phyloP scores from a whole-genome alignment of 2,329 filamentous ascomycete genomes.

The Phyllosticta citribraziliensis region DNA sequence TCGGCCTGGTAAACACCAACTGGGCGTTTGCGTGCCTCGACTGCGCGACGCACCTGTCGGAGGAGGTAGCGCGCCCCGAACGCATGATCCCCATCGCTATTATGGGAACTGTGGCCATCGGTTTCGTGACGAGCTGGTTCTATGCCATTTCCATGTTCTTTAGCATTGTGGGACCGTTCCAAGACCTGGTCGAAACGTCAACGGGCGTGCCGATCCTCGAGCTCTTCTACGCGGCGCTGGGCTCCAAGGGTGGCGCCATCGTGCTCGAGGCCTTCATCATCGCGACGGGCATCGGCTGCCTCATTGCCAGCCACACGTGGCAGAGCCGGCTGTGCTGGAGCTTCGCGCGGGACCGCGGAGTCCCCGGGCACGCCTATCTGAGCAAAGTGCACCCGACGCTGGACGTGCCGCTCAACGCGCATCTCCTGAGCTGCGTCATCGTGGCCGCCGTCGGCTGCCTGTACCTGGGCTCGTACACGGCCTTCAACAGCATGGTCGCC shows the following conservation, averaged over 20 bases:
- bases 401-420: slow-evolving; percentile 35
- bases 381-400: slow-evolving; percentile 27
- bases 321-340: slow-evolving; percentile 43
- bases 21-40: slow-evolving; percentile 43
- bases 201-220: slow-evolving; percentile 40
- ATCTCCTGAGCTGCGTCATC: slow-evolving; percentile 33
- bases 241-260: slow-evolving; percentile 36
- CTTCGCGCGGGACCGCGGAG: slow-evolving; percentile 42
- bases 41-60: slow-evolving; percentile 41
- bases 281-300: slow-evolving; percentile 38
- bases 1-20: slow-evolving; percentile 42
- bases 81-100: slow-evolving; percentile 42
- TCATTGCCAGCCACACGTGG: slow-evolving; percentile 41
- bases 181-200: slow-evolving; percentile 27
- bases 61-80: slow-evolving; percentile 40
- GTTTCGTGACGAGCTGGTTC: slow-evolving; percentile 40
- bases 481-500: slow-evolving; percentile 35
- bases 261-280: slow-evolving; percentile 38
- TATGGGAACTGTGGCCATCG: slow-evolving; percentile 39
- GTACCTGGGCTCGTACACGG: slow-evolving; percentile 33
- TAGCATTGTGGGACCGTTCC: slow-evolving; percentile 37
- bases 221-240: slow-evolving; percentile 36
- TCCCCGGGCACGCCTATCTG: slow-evolving; percentile 36
- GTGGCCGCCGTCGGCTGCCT: slow-evolving; percentile 38
- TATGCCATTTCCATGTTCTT: slow-evolving; percentile 43